A percentile compares a stretch with the other conserved stretches of the same genome.
Conservation (phyloP, 768 basidiomycete genomes). For the Gymnopilus junonius region DNA sequence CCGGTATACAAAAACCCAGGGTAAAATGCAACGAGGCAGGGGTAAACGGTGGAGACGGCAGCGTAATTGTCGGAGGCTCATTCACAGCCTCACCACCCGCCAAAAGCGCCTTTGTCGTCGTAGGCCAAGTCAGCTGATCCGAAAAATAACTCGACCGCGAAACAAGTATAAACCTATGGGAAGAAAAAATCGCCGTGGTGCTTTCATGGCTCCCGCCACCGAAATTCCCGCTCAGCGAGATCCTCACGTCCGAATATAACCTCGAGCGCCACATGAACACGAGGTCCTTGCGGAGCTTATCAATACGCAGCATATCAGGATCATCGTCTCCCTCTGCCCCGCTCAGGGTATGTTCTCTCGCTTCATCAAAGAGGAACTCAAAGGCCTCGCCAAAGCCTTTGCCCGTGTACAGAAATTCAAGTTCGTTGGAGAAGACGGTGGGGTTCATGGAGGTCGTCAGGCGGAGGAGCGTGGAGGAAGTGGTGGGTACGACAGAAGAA, state of each 20-base stretch:
- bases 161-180: constrained; percentile 91
- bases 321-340: constrained; percentile 15
- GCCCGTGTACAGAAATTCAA: constrained; percentile 95
- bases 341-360: constrained; percentile 45
- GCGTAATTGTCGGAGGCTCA: constrained; percentile 64
- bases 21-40: constrained; percentile 94
- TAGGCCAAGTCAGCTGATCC: constrained; percentile 69
- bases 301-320: constrained; percentile 57
- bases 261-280: constrained; percentile 97
- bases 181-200: constrained; percentile 84
- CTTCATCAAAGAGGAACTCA: constrained; percentile 83
- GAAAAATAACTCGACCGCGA: constrained; percentile 91
- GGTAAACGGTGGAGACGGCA: constrained; percentile 94
- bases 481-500: constrained; percentile 22
- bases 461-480: constrained; percentile 54
- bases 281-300: constrained; percentile 90
- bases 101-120: no score
- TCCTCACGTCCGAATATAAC: constrained; percentile 90
- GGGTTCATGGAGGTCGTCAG: constrained; percentile 74
- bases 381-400: constrained; percentile 88
- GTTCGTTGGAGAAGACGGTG: constrained; percentile 83
- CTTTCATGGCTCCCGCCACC: constrained; percentile 65
- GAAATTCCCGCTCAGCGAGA: constrained; percentile 75
- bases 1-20: constrained; percentile 93
- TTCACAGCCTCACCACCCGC: no score